phyloP scores from a whole-genome alignment of 768 basidiomycete genomes.

The Psilocybe azurescens region DNA sequence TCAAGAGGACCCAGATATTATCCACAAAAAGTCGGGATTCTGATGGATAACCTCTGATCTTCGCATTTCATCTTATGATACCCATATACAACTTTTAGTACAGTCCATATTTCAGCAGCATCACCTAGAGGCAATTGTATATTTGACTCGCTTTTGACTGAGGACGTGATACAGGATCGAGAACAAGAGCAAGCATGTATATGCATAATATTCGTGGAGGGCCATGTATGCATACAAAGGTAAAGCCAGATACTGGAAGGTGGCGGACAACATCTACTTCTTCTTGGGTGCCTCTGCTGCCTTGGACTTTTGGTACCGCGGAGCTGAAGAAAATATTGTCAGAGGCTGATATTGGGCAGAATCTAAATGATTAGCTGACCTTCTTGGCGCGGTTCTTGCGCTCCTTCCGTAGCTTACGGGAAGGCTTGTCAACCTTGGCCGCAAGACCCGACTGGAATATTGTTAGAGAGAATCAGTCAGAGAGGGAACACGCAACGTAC shows the following conservation, averaged over 20 bases:
- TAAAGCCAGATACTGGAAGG: constrained; percentile 22
- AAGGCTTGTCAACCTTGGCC: constrained; percentile 86
- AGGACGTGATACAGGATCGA: constrained; percentile 1
- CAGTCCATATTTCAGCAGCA: constrained; percentile 11
- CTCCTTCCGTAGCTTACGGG: constrained; percentile 98
- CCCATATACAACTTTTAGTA: constrained; percentile 26
- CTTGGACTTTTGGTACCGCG: constrained; percentile 97
- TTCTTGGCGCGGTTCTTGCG: constrained; percentile 99
- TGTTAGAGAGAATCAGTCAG: constrained; percentile 5
- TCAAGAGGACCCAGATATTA: constrained; percentile 98
- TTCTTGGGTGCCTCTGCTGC: constrained; percentile 92
- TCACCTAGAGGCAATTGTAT: constrained; percentile 1
- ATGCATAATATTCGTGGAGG: constrained; percentile 28
- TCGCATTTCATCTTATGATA: constrained; percentile 26
- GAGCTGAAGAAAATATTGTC: constrained; percentile 54
- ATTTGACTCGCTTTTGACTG: constrained; percentile 1
- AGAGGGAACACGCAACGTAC: constrained; percentile 50
- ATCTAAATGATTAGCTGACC: constrained; percentile 45
- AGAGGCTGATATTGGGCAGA: constrained; percentile 8
- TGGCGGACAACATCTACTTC: constrained; percentile 62
- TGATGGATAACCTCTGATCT: constrained; percentile 34
- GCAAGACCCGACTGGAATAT: constrained; percentile 63
- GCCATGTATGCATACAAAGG: constrained; percentile 40
- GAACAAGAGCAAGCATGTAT: constrained; percentile 11
- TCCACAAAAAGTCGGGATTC: constrained; percentile 94